Percentiles rank a stretch among this genome's conserved stretches.
Conservation (phyloP, 2,329 filamentous ascomycete species). For the Fusarium irregulare region DNA sequence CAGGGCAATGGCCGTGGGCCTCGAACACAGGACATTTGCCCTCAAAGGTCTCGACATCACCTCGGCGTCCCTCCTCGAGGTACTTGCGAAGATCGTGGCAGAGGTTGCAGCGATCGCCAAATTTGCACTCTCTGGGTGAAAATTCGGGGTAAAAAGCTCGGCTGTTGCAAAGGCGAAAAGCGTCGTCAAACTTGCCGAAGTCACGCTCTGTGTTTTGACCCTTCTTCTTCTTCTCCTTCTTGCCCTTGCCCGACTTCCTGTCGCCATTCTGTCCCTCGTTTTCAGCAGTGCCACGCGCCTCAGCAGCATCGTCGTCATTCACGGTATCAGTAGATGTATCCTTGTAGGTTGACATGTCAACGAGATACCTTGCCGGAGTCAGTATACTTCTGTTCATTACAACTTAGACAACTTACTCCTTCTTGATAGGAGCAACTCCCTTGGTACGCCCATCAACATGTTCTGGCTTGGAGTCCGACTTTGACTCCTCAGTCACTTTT, state of each 20-base stretch:
- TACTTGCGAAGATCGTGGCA: constrained; percentile 90
- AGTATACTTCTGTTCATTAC: neutral
- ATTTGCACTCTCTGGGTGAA: constrained; percentile 80
- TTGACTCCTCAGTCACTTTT: constrained; percentile 20
- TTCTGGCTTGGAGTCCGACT: constrained; percentile 18
- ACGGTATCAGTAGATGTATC: constrained; percentile 39
- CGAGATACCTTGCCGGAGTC: constrained; percentile 55
- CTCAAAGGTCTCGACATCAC: constrained; percentile 79
- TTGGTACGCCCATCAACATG: constrained; percentile 53
- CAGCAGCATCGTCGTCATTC: constrained; percentile 62
- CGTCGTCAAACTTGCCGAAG: constrained; percentile 84
- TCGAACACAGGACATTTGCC: constrained; percentile 87
- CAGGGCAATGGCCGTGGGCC: constrained; percentile 77
- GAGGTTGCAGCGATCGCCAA: constrained; percentile 82
- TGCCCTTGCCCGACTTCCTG: constrained; percentile 58
- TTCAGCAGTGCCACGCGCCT: constrained; percentile 53
- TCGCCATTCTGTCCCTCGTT: constrained; percentile 65
- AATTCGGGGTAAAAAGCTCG: constrained; percentile 80
- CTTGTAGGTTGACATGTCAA: constrained; percentile 50
- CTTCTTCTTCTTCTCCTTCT: constrained; percentile 61
- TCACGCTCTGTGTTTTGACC: constrained; percentile 84
- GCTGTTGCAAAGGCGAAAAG: constrained; percentile 80
- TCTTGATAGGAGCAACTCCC: constrained; percentile 77
- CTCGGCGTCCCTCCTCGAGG: constrained; percentile 81
- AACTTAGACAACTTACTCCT: constrained; percentile 66